Percentiles rank a stretch among this genome's conserved stretches.
These are phyloP conservation scores for Claviceps capensis DNA, from an alignment of 2,329 filamentous ascomycete species.

Conservation along the genomic window DNA sequence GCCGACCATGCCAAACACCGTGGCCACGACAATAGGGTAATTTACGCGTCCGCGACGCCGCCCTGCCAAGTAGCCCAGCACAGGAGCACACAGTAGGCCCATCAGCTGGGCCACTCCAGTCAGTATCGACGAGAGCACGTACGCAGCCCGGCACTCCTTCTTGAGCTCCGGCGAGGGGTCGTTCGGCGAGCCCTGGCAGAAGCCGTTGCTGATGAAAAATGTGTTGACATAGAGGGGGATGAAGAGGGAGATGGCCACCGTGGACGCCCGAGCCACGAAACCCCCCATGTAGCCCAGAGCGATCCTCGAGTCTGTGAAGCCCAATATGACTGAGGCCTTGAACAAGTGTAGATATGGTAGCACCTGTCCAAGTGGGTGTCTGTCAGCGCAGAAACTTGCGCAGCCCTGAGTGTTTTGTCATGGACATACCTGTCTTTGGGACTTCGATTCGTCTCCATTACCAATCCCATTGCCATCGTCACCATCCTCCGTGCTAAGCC, in stretches of 20 bases:
- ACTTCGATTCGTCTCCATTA: conserved; percentile 2
- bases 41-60: conserved; percentile 48
- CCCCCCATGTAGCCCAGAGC: conserved; percentile 82
- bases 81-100: conserved; percentile 69
- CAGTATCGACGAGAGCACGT: conserved; percentile 73
- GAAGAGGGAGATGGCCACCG: conserved; percentile 89
- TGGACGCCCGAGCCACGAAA: conserved; percentile 87
- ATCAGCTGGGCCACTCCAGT: conserved; percentile 81
- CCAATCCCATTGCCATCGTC: neutral
- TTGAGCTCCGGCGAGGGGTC: conserved; percentile 64
- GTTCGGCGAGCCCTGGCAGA: conserved; percentile 55
- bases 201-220: conserved; percentile 70
- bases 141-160: conserved; percentile 71
- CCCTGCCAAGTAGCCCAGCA: conserved; percentile 78
- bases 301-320: conserved; percentile 64
- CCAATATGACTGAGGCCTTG: conserved; percentile 51
- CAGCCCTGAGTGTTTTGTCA: too few species aligned
- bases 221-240: conserved; percentile 87
- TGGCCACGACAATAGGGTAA: conserved; percentile 58
- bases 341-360: conserved; percentile 48
- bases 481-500: conserved; percentile 7
- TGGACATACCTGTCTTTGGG: conserved; percentile 14
- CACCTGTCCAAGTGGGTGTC: conserved; percentile 14
- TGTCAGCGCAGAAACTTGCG: neutral
- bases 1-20: conserved; percentile 60